Conservation (phyloP, 108 stramenopile genomes). For the Nitzschia putrida region DNA sequence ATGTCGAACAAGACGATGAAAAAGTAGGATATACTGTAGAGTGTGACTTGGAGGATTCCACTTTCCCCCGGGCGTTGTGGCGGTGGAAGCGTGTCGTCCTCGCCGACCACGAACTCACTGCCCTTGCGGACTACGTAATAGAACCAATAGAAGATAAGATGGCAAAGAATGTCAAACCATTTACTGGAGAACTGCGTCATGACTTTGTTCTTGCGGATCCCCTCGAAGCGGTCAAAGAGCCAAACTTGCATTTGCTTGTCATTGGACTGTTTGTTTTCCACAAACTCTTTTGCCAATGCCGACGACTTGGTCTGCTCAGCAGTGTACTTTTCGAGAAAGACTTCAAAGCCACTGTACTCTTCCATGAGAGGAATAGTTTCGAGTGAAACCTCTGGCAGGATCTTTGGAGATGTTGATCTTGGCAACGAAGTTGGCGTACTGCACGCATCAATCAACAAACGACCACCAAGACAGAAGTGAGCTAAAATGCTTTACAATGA, state of each 20-base stretch:
- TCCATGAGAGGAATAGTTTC: background rate
- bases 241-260: constrained; percentile 3
- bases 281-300: background rate
- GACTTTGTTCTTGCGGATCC: constrained; percentile 16
- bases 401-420: background rate
- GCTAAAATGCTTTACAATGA: too few relatives aligned
- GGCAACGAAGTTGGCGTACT: too few relatives aligned
- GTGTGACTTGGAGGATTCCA: constrained; percentile 15
- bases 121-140: constrained; percentile 12
- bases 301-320: background rate
- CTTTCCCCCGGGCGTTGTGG: background rate
- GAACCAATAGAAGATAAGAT: constrained; percentile 12
- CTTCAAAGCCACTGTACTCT: too few relatives aligned
- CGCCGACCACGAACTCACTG: background rate
- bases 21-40: constrained; percentile 8
- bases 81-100: background rate
- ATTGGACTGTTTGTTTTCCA: constrained; percentile 2
- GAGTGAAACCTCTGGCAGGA: background rate
- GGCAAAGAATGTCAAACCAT: constrained; percentile 15
- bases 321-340: background rate
- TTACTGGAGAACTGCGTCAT: constrained; percentile 20
- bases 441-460: too few relatives aligned
- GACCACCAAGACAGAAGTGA: too few relatives aligned
- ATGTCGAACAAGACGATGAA: constrained; percentile 17
- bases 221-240: constrained; percentile 20